Conservation (phyloP, 1,139 yeast species). For the Suhomyces kunorum region DNA sequence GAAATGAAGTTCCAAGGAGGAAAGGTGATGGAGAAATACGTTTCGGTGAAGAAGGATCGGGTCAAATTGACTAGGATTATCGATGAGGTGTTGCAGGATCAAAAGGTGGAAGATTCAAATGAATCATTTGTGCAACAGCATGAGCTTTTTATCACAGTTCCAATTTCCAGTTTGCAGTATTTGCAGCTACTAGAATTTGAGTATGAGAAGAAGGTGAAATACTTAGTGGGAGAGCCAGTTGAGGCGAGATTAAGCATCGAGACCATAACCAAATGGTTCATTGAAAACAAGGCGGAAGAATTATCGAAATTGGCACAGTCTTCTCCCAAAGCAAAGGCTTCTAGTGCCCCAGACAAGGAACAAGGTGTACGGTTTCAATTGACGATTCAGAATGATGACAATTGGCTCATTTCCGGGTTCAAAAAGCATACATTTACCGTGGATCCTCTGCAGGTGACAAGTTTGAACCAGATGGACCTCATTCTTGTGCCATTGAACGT, state of each 20-base stretch:
- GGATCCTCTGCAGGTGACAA: slow-evolving; percentile 18
- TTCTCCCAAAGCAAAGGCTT: slow-evolving; percentile 19
- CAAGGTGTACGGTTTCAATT: slow-evolving; percentile 26
- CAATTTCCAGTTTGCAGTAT: slow-evolving; percentile 52
- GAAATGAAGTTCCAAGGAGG: slow-evolving; percentile 21
- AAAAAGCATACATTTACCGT: slow-evolving; percentile 50
- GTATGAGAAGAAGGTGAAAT: slow-evolving; percentile 41
- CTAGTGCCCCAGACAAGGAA: background rate
- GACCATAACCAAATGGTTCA: slow-evolving; percentile 49
- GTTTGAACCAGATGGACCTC: slow-evolving; percentile 33
- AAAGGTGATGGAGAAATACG: slow-evolving; percentile 18
- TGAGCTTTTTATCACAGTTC: slow-evolving; percentile 46
- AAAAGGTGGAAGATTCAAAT: slow-evolving; percentile 1
- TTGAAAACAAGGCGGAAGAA: slow-evolving; percentile 17
- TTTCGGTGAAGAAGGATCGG: slow-evolving; percentile 17
- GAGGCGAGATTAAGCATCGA: slow-evolving; percentile 42
- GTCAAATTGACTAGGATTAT: slow-evolving; percentile 19
- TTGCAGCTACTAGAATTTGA: slow-evolving; percentile 52
- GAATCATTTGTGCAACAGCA: background rate
- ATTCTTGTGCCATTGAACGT: slow-evolving; percentile 70
- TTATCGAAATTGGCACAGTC: slow-evolving; percentile 30
- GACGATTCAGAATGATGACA: slow-evolving; percentile 39
- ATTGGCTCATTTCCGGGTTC: slow-evolving; percentile 74
- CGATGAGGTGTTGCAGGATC: slow-evolving; percentile 12
- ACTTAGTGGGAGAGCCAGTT: slow-evolving; percentile 66